phyloP scores from a whole-genome alignment of 805 yeast genomes.

The Ogataea pignaliae region DNA sequence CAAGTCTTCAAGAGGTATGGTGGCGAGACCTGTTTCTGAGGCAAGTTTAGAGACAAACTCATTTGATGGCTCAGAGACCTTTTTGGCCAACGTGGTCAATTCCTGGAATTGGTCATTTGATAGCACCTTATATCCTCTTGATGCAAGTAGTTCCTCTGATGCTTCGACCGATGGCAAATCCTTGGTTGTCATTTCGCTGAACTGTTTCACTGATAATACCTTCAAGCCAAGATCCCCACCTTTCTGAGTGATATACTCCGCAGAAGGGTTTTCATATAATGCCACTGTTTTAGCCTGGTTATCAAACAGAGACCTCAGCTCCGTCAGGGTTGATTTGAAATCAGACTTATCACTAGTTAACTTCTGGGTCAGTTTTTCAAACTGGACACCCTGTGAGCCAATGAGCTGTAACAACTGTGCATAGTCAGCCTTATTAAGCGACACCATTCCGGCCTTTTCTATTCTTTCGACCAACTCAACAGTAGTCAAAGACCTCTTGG shows the following conservation, averaged over 20 bases:
- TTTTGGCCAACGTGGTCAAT: conserved; percentile 1
- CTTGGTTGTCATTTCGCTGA: background rate
- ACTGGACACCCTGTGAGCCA: conserved; percentile 17
- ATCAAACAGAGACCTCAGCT: conserved; percentile 16
- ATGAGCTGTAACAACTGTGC: conserved; percentile 15
- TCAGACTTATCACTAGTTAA: conserved; percentile 19
- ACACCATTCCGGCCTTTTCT: conserved; percentile 22
- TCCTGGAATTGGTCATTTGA: conserved; percentile 9
- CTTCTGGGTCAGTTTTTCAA: conserved; percentile 8
- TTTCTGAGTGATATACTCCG: conserved; percentile 24
- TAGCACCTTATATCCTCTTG: conserved; percentile 11
- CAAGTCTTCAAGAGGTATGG: conserved; percentile 14
- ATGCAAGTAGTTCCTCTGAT: conserved; percentile 5
- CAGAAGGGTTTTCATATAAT: conserved; percentile 22
- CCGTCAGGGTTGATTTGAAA: conserved; percentile 25
- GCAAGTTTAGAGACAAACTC: conserved; percentile 33
- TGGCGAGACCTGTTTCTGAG: conserved; percentile 16
- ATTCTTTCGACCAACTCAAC: conserved; percentile 24
- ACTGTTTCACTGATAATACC: conserved; percentile 8
- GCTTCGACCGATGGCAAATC: conserved; percentile 6
- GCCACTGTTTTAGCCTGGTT: conserved; percentile 13
- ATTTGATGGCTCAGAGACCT: conserved; percentile 13
- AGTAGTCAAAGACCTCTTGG: conserved; percentile 22
- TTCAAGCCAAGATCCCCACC: conserved; percentile 15
- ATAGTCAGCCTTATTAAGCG: conserved; percentile 16